These are phyloP conservation scores for Murraya koenigii DNA, from an alignment of 345 rosid species.

Conservation along the genomic window DNA sequence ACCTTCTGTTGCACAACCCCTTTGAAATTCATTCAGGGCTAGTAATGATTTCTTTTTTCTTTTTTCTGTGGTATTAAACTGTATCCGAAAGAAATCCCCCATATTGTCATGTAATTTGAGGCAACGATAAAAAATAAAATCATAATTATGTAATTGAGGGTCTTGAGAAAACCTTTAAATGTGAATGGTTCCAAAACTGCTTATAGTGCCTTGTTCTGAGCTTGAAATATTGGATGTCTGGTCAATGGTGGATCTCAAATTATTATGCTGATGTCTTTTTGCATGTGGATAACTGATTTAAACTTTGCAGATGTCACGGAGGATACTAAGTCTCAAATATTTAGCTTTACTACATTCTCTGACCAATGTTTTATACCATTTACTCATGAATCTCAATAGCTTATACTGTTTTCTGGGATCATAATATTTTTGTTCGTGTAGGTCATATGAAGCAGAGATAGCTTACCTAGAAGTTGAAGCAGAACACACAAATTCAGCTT, in stretches of 20 bases:
- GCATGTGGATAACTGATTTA: neutral
- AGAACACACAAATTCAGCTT: conserved; percentile 30
- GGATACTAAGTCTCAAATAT: neutral
- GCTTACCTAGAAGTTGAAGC: conserved; percentile 58
- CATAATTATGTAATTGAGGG: neutral
- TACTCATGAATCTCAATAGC: neutral
- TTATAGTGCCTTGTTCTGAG: neutral
- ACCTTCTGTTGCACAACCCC: neutral
- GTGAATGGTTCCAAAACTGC: neutral
- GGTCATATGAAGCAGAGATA: conserved; percentile 89
- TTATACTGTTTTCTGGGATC: neutral
- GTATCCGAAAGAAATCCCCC: neutral
- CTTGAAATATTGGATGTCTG: neutral
- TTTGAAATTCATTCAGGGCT: neutral
- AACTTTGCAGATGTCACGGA: neutral
- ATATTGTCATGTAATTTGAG: neutral
- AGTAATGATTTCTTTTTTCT: neutral
- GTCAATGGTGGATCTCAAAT: neutral
- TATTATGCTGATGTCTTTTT: neutral
- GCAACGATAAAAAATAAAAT: neutral
- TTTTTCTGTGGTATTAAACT: neutral
- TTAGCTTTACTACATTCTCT: neutral
- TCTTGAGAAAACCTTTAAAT: neutral
- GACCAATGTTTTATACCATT: neutral
- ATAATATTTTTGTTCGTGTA: conserved; percentile 15